Conservation (phyloP, 345 rosid genomes). For the Hirschfeldia incana region DNA sequence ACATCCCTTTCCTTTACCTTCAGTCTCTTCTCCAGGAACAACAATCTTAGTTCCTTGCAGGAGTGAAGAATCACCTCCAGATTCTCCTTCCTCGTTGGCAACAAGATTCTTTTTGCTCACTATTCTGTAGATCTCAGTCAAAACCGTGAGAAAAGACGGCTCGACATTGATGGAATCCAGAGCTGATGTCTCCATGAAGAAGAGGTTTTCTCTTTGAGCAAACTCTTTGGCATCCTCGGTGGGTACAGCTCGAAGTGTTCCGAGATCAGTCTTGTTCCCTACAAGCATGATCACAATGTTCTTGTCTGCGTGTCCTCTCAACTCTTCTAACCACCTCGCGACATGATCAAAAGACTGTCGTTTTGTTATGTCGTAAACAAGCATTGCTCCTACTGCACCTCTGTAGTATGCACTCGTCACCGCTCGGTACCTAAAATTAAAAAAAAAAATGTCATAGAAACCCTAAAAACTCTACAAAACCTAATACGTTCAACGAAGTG, state of each 20-base stretch:
- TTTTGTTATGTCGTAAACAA: slow-evolving; percentile 81
- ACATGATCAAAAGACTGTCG: slow-evolving; percentile 79
- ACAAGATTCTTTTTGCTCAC: slow-evolving; percentile 72
- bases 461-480: not conserved
- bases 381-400: slow-evolving; percentile 81
- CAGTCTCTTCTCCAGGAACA: slow-evolving; percentile 54
- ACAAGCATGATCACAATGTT: slow-evolving; percentile 75
- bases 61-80: slow-evolving; percentile 43
- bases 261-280: slow-evolving; percentile 76
- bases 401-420: slow-evolving; percentile 83
- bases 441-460: not conserved
- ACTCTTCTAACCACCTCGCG: slow-evolving; percentile 79
- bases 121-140: slow-evolving; percentile 65
- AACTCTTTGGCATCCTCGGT: slow-evolving; percentile 74
- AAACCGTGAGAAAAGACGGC: slow-evolving; percentile 61
- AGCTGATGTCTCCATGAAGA: slow-evolving; percentile 84
- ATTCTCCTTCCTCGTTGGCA: slow-evolving; percentile 46
- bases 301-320: slow-evolving; percentile 76
- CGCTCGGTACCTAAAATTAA: slow-evolving; percentile 61
- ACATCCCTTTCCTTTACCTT: slow-evolving; percentile 47
- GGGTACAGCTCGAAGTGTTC: slow-evolving; percentile 69
- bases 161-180: slow-evolving; percentile 72
- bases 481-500: not conserved
- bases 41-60: slow-evolving; percentile 67
- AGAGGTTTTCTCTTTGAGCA: slow-evolving; percentile 76